Percentiles rank a stretch among this genome's conserved stretches.
Evolutionary conservation across 805 yeast species (phyloP).

Genomic region (Myxozyma neglecta): DNA sequence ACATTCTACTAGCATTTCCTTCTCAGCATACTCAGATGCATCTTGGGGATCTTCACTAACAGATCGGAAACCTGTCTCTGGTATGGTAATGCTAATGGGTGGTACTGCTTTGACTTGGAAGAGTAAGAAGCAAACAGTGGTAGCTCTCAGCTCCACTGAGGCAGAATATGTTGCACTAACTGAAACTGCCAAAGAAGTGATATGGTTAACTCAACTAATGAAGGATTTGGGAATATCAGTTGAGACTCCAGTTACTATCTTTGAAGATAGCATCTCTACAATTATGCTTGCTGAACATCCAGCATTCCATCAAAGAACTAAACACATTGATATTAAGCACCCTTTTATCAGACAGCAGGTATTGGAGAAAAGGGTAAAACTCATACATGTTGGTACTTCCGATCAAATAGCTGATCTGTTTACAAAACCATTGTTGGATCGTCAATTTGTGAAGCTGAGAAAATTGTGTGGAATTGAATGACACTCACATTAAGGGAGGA

Average conservation of each 20-base stretch:
- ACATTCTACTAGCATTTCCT: too few relatives aligned
- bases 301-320: background rate
- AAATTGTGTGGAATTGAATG: too few relatives aligned
- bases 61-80: background rate
- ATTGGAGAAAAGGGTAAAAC: too few relatives aligned
- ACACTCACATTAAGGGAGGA: too few relatives aligned
- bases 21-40: too few relatives aligned
- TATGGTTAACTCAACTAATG: background rate
- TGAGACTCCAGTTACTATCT: background rate
- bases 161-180: slow-evolving; percentile 5
- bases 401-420: too few relatives aligned
- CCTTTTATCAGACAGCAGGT: background rate
- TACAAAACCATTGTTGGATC: too few relatives aligned
- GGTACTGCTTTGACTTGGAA: slow-evolving; percentile 6
- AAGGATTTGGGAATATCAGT: background rate
- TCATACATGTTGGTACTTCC: too few relatives aligned
- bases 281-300: background rate
- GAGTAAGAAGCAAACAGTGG: background rate
- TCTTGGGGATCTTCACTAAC: too few relatives aligned
- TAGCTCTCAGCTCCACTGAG: slow-evolving; percentile 1
- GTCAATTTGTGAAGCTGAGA: too few relatives aligned
- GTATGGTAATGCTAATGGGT: background rate
- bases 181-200: background rate
- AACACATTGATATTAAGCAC: background rate
- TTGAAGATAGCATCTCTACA: background rate